Base-by-base conservation (phyloP, 139 green algal species). In the Mesostigma viride region DNA sequence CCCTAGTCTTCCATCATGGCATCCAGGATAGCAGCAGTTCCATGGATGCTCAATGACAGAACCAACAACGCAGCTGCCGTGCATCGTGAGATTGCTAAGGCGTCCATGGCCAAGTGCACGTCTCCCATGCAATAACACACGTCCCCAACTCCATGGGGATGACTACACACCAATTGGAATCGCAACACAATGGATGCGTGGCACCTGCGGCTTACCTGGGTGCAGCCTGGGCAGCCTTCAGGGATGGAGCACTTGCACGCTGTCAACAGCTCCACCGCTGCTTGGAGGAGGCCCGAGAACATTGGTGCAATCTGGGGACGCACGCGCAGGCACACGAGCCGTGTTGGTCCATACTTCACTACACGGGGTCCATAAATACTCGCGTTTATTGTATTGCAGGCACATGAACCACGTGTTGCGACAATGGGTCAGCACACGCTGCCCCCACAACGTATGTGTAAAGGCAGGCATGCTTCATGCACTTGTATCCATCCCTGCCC, bases 181-280 rank as follows among this genome's bases (percentile, higher is more conserved):
- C n/a, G n/a, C n/a, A n/a, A n/a, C n/a, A n/a, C n/a, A n/a, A n/a
- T n/a, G n/a, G n/a, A n/a, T n/a, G n/a, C n/a, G n/a, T n/a, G n/a
- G n/a, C n/a, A n/a, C n/a, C n/a, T n/a, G n/a, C n/a, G n/a, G n/a
- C n/a, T n/a, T n/a, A n/a, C n/a, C 75, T 97, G 91, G n/a, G 91
- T 75, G 76, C 91, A 97, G 22, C 48, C 44, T 3, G 91, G 91
- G 75, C 91, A 97, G 66, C 91, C 90, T 20, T 58, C 71, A 6
- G 51, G 53, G 5, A 72, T 67, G 0, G 28, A 32, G 74, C 91
- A 96, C 59, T 30, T 14, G 73, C 91, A 97, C 5, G 47, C 65
- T 2, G 53, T 2, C 20, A 97, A 77, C 3, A 95, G 79, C 45
- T 77, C 62, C 30, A 93, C 58, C 1, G 90, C 91, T 2, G 63